Evolutionary conservation across 768 basidiomycete species (phyloP), one percentile per base, ranked within the genome.

Genomic region (Lepiota venenata): DNA sequence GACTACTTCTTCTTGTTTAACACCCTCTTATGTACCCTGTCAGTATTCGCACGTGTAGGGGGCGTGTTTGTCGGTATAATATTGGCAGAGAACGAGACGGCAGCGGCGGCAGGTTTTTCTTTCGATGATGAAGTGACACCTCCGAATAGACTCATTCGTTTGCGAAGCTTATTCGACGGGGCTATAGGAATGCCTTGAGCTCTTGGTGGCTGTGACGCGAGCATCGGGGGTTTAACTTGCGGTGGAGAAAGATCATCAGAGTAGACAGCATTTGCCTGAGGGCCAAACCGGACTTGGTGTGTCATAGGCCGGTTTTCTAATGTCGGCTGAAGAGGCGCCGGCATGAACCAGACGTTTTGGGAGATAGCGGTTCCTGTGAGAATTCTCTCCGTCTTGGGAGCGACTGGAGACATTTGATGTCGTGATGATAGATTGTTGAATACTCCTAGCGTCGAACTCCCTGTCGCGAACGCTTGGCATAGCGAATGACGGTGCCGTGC

Each of bases 311-410:
- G 53, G 25, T 45, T 57, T 36, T 58, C 55, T 14, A 49, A 39
- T 52, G 56, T 56, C 27, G 52, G 66, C 62, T 83, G 81, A 37
- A 90, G 74, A 14, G 84, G 88, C 2, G 83, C 68, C 43, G 88
- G 88, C 88, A 90, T 90, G 40, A n/a, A 89, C 81, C 22, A 90
- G 80, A 44, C 73, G 79, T 64, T 80, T 85, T 3, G 88, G 88
- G 40, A 83, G 61, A 65, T 63, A 72, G 56, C 58, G 63, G 50
- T 64, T 60, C n/a, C 39, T 47, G 29, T 59, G 60, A n/a, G 64
- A 62, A 39, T 60, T 64, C 35, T 58, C 60, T 12, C 61, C 59
- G 50, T 50, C 59, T 41, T 62, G 60, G 47, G 50, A 55, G 38
- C 62, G 61, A 50, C 63, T 61, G 16, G 65, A 69, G 18, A 63